phyloP scores from a whole-genome alignment of 2,329 filamentous ascomycete genomes.

The Blastomyces gilchristii region DNA sequence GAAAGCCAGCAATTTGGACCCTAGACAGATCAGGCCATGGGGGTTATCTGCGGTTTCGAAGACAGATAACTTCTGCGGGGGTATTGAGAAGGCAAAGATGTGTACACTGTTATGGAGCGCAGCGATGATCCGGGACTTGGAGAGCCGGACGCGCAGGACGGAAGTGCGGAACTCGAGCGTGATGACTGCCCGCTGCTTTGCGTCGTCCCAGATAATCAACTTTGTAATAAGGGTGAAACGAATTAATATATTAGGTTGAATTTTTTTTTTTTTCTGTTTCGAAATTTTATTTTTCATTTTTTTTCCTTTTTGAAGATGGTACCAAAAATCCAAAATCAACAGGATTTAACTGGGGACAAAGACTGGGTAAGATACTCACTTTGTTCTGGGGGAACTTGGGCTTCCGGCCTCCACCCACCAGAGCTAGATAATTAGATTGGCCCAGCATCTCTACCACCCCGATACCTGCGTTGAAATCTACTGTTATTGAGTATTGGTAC shows the following conservation, averaged over 20 bases:
- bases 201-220: slow-evolving; percentile 85
- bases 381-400: slow-evolving; percentile 85
- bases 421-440: slow-evolving; percentile 72
- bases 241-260: slow-evolving; percentile 2
- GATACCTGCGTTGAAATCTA: slow-evolving; percentile 72
- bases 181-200: slow-evolving; percentile 62
- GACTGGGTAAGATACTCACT: slow-evolving; percentile 34
- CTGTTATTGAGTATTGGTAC: not conserved
- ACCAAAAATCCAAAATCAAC: not conserved
- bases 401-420: slow-evolving; percentile 77
- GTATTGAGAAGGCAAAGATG: slow-evolving; percentile 67
- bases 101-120: slow-evolving; percentile 72
- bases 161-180: slow-evolving; percentile 69
- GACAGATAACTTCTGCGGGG: slow-evolving; percentile 57
- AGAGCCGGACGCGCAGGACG: slow-evolving; percentile 69
- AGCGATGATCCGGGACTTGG: slow-evolving; percentile 65
- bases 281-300: too few species aligned
- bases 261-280: not conserved
- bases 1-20: slow-evolving; percentile 64
- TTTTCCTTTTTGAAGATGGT: too few species aligned
- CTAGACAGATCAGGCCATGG: slow-evolving; percentile 67
- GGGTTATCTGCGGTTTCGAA: slow-evolving; percentile 84
- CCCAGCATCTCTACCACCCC: slow-evolving; percentile 79
- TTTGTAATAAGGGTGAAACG: slow-evolving; percentile 15
- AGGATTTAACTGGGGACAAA: not conserved